Conservation (phyloP, 495 filamentous ascomycete species). For the Thozetella sp. region DNA sequence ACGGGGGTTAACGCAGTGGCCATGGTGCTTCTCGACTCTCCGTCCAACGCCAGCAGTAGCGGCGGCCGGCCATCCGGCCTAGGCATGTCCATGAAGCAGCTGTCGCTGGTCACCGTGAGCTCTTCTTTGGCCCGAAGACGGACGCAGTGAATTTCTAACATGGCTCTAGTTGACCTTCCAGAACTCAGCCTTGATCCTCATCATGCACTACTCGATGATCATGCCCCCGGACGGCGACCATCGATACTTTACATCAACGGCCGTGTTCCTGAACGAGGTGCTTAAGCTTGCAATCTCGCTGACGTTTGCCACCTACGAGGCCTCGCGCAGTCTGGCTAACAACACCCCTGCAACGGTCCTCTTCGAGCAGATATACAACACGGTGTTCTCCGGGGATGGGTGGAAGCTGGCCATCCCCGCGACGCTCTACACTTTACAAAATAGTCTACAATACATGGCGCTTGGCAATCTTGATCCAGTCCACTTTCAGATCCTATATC, state of each 20-base stretch:
- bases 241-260: conserved; percentile 90
- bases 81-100: conserved; percentile 74
- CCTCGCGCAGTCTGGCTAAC: conserved; percentile 71
- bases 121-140: conserved; percentile 10
- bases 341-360: conserved; percentile 78
- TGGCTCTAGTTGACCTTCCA: conserved; percentile 69
- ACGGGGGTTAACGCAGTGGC: too few species aligned
- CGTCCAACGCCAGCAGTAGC: conserved; percentile 23
- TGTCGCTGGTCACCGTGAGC: conserved; percentile 76
- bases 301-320: conserved; percentile 86
- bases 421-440: conserved; percentile 85
- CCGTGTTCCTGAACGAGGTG: conserved; percentile 91
- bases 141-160: conserved; percentile 24
- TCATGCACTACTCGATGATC: conserved; percentile 90
- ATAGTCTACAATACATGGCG: conserved; percentile 88
- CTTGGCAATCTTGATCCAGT: conserved; percentile 89
- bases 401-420: conserved; percentile 96
- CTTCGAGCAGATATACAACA: conserved; percentile 74
- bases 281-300: conserved; percentile 86
- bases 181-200: conserved; percentile 76
- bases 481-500: conserved; percentile 89
- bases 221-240: conserved; percentile 84
- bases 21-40: conserved; percentile 39
- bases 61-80: conserved; percentile 45
- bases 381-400: conserved; percentile 88